Evolutionary conservation across 2,329 filamentous ascomycete species (phyloP).

Genomic region (Massarina eburnea): DNA sequence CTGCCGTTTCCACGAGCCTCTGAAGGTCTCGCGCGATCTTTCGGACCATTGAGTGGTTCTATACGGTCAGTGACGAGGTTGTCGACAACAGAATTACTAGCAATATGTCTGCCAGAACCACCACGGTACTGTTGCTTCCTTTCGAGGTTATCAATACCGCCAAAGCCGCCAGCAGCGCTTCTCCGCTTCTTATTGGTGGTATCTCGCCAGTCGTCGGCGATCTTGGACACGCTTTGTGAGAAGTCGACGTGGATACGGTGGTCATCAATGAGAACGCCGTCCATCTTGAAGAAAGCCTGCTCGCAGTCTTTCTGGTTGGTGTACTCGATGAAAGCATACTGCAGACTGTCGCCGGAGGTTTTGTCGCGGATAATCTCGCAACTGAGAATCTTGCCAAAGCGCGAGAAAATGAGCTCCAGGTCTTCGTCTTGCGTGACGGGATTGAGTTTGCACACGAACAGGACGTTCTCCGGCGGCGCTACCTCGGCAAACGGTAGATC

Average conservation of each 20-base stretch:
- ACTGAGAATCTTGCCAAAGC: constrained; percentile 91
- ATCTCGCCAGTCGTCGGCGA: constrained; percentile 87
- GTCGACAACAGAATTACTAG: constrained; percentile 35
- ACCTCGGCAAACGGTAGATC: constrained; percentile 97
- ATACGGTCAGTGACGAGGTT: constrained; percentile 34
- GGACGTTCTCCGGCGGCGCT: constrained; percentile 92
- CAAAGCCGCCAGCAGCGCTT: constrained; percentile 69
- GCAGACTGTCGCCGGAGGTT: constrained; percentile 89
- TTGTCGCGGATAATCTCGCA: constrained; percentile 96
- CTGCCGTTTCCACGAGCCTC: constrained; percentile 4
- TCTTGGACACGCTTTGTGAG: constrained; percentile 85
- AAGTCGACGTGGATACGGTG: constrained; percentile 98
- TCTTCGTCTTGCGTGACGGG: constrained; percentile 95
- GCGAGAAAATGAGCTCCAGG: constrained; percentile 91
- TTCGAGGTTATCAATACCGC: constrained; percentile 84
- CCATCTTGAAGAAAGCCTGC: constrained; percentile 98
- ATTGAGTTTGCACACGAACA: constrained; percentile 98
- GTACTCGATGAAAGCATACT: constrained; percentile 98
- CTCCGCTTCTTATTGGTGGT: constrained; percentile 79
- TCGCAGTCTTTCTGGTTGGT: constrained; percentile 92
- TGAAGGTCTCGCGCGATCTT: constrained; percentile 10
- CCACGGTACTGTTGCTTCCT: constrained; percentile 79
- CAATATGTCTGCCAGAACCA: constrained; percentile 28
- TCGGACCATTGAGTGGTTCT: constrained; percentile 11
- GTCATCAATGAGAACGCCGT: constrained; percentile 94